Evolutionary conservation across 768 basidiomycete species (phyloP).

Genomic region (Nevesoporus exiguus): DNA sequence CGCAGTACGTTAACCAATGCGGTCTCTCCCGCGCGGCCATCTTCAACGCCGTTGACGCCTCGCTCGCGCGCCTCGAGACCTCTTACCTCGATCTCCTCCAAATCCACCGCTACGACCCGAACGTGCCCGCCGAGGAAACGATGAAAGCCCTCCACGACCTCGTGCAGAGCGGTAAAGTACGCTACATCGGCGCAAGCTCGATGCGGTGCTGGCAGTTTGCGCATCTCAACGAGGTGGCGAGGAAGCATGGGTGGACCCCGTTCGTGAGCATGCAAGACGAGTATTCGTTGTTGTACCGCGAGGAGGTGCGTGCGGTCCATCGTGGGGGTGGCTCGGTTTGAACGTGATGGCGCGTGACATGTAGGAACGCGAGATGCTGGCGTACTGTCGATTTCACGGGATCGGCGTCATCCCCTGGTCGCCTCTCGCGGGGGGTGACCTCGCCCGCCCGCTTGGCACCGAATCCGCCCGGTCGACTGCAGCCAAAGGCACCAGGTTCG

Average conservation of each 20-base stretch:
- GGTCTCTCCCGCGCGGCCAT: constrained; percentile 37
- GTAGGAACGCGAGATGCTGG: constrained; percentile 44
- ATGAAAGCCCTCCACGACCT: constrained; percentile 53
- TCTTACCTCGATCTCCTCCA: constrained; percentile 42
- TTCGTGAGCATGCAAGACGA: constrained; percentile 57
- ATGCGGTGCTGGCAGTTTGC: constrained; percentile 47
- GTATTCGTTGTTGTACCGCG: constrained; percentile 47
- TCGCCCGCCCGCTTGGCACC: constrained; percentile 35
- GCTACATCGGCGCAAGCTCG: constrained; percentile 49
- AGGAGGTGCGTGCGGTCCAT: constrained; percentile 30
- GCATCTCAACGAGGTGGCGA: constrained; percentile 43
- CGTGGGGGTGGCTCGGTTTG: neutral
- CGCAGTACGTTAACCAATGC: constrained; percentile 30
- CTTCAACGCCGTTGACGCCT: constrained; percentile 38
- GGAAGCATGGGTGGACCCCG: constrained; percentile 45
- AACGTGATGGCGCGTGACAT: neutral
- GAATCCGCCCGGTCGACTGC: constrained; percentile 20
- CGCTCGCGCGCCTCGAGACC: constrained; percentile 35
- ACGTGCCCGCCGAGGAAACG: constrained; percentile 40
- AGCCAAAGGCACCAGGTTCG: constrained; percentile 21
- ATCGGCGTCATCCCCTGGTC: constrained; percentile 54
- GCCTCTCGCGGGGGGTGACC: constrained; percentile 39
- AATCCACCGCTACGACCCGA: constrained; percentile 41
- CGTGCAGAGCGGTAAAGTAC: constrained; percentile 44
- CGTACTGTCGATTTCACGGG: constrained; percentile 45